Percentiles rank a stretch among this genome's conserved stretches.
Evolutionary conservation across 2,329 filamentous ascomycete species (phyloP).

Genomic region (Sodiomyces alkalinus): DNA sequence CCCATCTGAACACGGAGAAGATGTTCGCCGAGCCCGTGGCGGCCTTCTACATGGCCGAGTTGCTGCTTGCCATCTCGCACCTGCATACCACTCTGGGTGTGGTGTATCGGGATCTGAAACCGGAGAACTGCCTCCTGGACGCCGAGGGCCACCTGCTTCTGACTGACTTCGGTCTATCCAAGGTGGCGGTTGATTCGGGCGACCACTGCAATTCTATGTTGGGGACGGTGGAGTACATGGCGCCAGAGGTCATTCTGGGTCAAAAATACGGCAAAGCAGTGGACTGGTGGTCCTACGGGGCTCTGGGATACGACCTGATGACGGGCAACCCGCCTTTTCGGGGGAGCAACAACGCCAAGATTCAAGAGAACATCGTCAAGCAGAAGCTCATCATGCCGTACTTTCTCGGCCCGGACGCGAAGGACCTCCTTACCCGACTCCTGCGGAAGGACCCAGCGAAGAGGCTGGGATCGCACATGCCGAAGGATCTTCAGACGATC

Average conservation of each 20-base stretch:
- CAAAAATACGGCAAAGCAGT: conserved; percentile 86
- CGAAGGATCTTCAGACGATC: conserved; percentile 71
- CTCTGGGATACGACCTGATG: conserved; percentile 80
- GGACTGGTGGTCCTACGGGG: conserved; percentile 97
- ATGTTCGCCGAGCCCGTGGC: conserved; percentile 88
- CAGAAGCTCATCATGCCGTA: conserved; percentile 83
- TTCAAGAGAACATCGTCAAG: conserved; percentile 89
- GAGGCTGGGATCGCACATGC: conserved; percentile 75
- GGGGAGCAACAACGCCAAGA: conserved; percentile 83
- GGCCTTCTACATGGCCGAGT: conserved; percentile 97
- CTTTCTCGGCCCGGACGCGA: conserved; percentile 80
- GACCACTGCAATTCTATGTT: conserved; percentile 72
- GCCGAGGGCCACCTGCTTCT: conserved; percentile 81
- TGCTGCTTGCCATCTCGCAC: conserved; percentile 86
- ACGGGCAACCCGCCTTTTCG: conserved; percentile 86
- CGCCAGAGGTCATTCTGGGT: conserved; percentile 80
- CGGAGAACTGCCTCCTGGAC: conserved; percentile 92
- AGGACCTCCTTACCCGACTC: conserved; percentile 80
- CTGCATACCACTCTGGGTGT: conserved; percentile 85
- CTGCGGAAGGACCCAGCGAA: conserved; percentile 87
- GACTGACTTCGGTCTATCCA: conserved; percentile 93
- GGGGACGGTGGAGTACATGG: conserved; percentile 98
- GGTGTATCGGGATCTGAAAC: conserved; percentile 93
- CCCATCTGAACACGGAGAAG: conserved; percentile 81
- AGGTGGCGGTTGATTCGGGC: conserved; percentile 64